Base-by-base conservation (phyloP, 306 rosid genomes). In the Corylus americana region DNA sequence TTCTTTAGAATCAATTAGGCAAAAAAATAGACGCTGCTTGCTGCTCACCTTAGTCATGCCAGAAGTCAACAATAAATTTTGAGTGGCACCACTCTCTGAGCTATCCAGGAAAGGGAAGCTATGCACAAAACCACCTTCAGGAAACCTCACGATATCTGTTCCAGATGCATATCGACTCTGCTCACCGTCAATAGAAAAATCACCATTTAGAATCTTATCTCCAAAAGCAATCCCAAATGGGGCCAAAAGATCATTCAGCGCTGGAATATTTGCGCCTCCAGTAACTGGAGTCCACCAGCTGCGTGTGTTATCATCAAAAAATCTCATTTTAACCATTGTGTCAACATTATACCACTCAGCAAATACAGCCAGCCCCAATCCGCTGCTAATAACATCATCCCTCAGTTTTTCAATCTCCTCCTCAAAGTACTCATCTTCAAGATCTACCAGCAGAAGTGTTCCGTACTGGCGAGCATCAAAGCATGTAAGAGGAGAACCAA, bases 251-350 rank as follows among this genome's bases (percentile, higher is more conserved):
- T 93, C 92, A 83, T 95, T 95, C 61, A 91, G 86, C 27, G 99
- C 97, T 55, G 98, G 98, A 88, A 91, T 70, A 89, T 95, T 95
- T 79, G 98, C 90, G 16, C 98, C 99, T 79, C 98, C 99, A 37
- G 99, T 95, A 64, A 90, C 96, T 13, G 99, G 97, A 79, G 97
- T 95, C 99, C 99, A 95, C 99, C 99, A 95, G 82, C 99, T 93
- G 75, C 99, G 85, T 1, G 99, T 93, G 85, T 95, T 93, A 74
- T 95, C 98, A 77, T 95, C 99, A 78, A 95, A 95, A 80, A 95
- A 92, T 83, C 95, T 89, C 98, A 95, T 95, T 85, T 92, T 92
- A 77, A 95, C 96, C 98, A 95, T 95, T 11, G 98, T 89, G 77
- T 95, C 98, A 55, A 92, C 96, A 78, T 95, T 95, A 86, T 95